phyloP scores from a whole-genome alignment of 371 early-diverging fungal genomes.

The Smittium culicis region DNA sequence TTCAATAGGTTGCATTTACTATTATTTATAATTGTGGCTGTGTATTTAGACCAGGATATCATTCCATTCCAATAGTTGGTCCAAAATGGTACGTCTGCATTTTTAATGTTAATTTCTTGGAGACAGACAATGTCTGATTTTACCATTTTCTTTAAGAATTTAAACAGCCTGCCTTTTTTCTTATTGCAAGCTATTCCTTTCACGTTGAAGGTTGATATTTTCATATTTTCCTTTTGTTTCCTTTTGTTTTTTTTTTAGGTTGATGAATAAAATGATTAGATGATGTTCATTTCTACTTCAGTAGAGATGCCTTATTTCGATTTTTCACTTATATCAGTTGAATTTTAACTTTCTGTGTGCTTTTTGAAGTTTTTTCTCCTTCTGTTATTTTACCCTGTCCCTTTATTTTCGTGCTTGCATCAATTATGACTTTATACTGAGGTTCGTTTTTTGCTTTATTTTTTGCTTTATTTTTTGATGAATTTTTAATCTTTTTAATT shows the following conservation, averaged over 20 bases:
- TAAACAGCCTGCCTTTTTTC: not conserved
- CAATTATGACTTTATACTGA: not conserved
- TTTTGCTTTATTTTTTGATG: not conserved
- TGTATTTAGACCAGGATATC: not conserved
- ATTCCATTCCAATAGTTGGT: not conserved
- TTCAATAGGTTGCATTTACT: not conserved
- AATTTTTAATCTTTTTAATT: not conserved
- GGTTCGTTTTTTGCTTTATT: not conserved
- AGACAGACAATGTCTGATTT: conserved; percentile 1
- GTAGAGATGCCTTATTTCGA: not conserved
- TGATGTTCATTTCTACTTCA: not conserved
- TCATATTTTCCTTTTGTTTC: not conserved
- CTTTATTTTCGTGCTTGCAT: too few species aligned
- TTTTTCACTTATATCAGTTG: not conserved
- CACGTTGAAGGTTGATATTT: not conserved
- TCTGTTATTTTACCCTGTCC: too few species aligned
- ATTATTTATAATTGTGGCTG: conserved; percentile 1
- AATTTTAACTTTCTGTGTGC: not conserved
- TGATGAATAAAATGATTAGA: not conserved
- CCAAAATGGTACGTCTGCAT: not conserved
- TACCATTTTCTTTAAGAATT: not conserved
- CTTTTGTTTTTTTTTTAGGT: not conserved
- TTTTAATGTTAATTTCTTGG: conserved; percentile 6
- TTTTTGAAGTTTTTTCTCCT: not conserved
- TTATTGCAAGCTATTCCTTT: not conserved